phyloP scores from a whole-genome alignment of 129 eudicot genomes.

The carrot (Daucus carota) region DH1_v3.0 NC_030389.2:40742501-40743000 shows the following conservation, averaged over 20 bases:
- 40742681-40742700: conserved; percentile 77
- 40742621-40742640: conserved; percentile 70
- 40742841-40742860: not conserved
- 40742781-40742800: not conserved
- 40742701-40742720: conserved; percentile 85
- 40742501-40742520: not conserved
- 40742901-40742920: conserved; percentile 82
- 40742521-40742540: conserved; percentile 85
- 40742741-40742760: conserved; percentile 65
- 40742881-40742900: conserved; percentile 71
- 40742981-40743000: conserved; percentile 80
- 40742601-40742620: conserved; percentile 80
- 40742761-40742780: not conserved
- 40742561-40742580: conserved; percentile 90
- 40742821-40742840: not conserved
- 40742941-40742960: conserved; percentile 81
- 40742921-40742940: conserved; percentile 63
- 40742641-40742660: conserved; percentile 81
- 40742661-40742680: conserved; percentile 80
- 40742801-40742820: not conserved
- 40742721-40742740: conserved; percentile 95
- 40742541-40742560: conserved; percentile 87
- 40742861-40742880: conserved; percentile 79
- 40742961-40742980: conserved; percentile 57
- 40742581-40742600: conserved; percentile 62